Base-by-base conservation (phyloP, 129 eudicot genomes). In the Saussurea involucrata region DNA sequence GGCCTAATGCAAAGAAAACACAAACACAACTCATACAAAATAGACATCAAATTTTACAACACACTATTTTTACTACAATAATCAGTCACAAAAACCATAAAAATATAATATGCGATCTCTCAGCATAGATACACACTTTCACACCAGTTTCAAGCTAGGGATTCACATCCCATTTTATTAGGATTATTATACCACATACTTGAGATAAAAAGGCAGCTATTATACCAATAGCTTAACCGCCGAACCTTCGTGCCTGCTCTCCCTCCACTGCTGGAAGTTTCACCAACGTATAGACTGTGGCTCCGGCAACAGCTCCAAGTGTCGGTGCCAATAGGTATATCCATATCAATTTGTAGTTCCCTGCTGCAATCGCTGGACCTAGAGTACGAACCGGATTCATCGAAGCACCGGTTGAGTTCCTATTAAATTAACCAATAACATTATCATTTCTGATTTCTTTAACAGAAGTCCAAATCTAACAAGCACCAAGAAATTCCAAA, bases 321-420 rank as follows among this genome's bases (percentile, higher is more conserved):
- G 88, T 85, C 0, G 98, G 98, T 1, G 98, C 97, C 82, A 90
- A 66, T 74, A 90, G 32, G 86, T 93, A 93, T 15, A 93, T 53
- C 98, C 98, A 93, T 57, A 93, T 60, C 28, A 81, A 69, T 21
- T 76, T 83, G 91, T 90, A 93, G 46, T 89, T 88, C 82, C 98
- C 97, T 27, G 97, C 84, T 61, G 98, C 98, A 49, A 90, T 57
- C 2, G 98, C 98, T 37, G 98, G 98, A 33, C 98, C 98, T 13
- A 93, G 77, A 0, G 98, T 93, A 24, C 98, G 85, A 5, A 87
- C 95, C 0, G 97, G 98, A 74, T 93, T 93, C 98, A 93, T 93
- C 7, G 98, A 93, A 29, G 46, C 98, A 75, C 98, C 98, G 2
- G 84, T 93, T 5, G 91, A 83, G 9, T 86, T 86, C 82, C 98